A percentile compares a stretch with the other conserved stretches of the same genome.
phyloP scores from a whole-genome alignment of 2,329 filamentous ascomycete genomes.

The Fusarium veterinarium region DNA sequence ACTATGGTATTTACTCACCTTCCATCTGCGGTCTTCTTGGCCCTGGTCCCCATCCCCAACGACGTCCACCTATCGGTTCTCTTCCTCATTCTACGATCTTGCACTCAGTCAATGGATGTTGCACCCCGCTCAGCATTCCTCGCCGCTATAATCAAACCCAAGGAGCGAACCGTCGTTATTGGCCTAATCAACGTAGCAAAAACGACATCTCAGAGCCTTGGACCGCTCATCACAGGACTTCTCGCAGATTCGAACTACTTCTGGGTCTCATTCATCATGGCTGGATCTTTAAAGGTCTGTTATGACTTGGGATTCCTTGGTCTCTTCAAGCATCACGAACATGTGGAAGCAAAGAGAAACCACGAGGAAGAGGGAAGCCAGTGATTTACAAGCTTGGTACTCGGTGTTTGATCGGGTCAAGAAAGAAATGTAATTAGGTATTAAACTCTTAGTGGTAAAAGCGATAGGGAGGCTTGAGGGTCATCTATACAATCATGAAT shows the following conservation, averaged over 20 bases:
- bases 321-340: conserved; percentile 38
- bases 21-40: conserved; percentile 73
- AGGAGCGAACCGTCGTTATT: conserved; percentile 78
- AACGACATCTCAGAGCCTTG: conserved; percentile 70
- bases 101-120: conserved; percentile 75
- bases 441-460: no score
- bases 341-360: conserved; percentile 5
- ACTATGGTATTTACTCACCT: conserved; percentile 83
- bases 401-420: not conserved
- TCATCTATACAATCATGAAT: not conserved
- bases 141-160: conserved; percentile 70
- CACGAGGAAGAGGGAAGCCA: not conserved
- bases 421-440: not conserved
- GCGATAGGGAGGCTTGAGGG: no score
- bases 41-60: conserved; percentile 69
- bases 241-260: conserved; percentile 67
- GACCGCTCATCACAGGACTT: conserved; percentile 73
- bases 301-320: conserved; percentile 70
- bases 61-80: conserved; percentile 65
- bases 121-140: conserved; percentile 78
- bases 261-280: conserved; percentile 72
- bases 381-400: not conserved
- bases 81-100: conserved; percentile 71
- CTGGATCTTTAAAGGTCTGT: conserved; percentile 69
- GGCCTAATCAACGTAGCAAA: conserved; percentile 77